A percentile compares a stretch with the other conserved stretches of the same genome.
phyloP scores from a whole-genome alignment of 345 rosid species.

The Moricandia moricandioides region DNA sequence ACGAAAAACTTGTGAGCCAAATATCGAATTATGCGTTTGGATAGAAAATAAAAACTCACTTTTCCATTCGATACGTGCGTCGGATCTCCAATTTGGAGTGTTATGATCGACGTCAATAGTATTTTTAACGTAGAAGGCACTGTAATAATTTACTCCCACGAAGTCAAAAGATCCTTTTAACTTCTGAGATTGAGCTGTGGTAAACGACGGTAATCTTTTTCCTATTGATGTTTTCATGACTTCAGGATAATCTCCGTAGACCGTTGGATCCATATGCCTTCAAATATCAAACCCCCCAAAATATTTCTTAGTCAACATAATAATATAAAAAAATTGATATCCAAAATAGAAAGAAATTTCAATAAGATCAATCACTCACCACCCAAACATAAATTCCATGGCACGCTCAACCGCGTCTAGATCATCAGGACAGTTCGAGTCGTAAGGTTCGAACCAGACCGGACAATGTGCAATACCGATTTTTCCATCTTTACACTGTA shows the following conservation, averaged over 20 bases:
- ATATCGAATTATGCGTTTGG: not conserved
- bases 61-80: slow-evolving; percentile 34
- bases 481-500: slow-evolving; percentile 31
- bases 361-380: slow-evolving; percentile 10
- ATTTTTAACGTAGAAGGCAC: slow-evolving; percentile 17
- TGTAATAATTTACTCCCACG: slow-evolving; percentile 31
- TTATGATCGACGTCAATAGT: slow-evolving; percentile 9
- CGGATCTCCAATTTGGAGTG: slow-evolving; percentile 35
- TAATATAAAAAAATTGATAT: not conserved
- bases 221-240: slow-evolving; percentile 18
- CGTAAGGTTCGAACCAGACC: slow-evolving; percentile 33
- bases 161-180: slow-evolving; percentile 34
- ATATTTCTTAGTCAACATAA: not conserved
- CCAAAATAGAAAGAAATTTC: not conserved
- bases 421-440: slow-evolving; percentile 21
- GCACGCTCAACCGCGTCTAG: slow-evolving; percentile 31
- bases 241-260: slow-evolving; percentile 33
- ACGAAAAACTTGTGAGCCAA: not conserved
- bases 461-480: slow-evolving; percentile 38
- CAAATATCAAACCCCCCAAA: not conserved
- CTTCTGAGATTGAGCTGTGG: slow-evolving; percentile 17
- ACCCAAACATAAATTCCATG: slow-evolving; percentile 37
- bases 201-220: slow-evolving; percentile 34
- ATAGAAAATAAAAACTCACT: slow-evolving; percentile 19
- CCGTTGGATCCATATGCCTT: slow-evolving; percentile 34